Base-by-base conservation (phyloP, 352 stramenopile species). In the Phytophthora litchii region DNA sequence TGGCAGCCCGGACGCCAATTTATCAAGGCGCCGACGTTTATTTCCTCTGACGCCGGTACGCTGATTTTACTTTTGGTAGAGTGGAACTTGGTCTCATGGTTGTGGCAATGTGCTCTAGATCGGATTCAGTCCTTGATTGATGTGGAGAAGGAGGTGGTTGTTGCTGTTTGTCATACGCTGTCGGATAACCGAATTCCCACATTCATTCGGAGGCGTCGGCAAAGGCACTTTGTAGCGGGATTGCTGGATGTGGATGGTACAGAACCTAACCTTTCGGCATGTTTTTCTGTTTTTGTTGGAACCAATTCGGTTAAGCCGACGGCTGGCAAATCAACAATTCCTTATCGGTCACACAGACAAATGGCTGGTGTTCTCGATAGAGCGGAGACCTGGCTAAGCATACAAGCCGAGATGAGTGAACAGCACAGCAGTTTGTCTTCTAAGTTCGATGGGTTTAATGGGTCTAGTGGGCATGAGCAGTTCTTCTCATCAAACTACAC, bases 81-180 rank as follows among this genome's bases (percentile, higher is more conserved):
- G 12, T 35, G 20, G 13, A 17, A 20, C 21, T 17, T 41, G 19
- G 10, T 43, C 17, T 44, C 48, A 37, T 50, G 36, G n/a, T 29
- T 36, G 10, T 41, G 25, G 36, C 36, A 19, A 16, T 51, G 17
- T 49, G 32, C 9, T 41, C 1, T 58, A 84, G 72, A 50, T 54
- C 56, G 42, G 37, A 60, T 84, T 32, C 45, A 68, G 31, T 48
- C 49, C 9, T 43, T 78, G 38, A 71, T 84, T 31, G 42, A 70
- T 8, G 29, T 80, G 1, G 75, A 84, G 23, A 82, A 82, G 54
- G 62, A 74, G 31, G 50, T 60, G 6, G 54, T 84, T 34, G 54
- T 35, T 16, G 46, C 62, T 11, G 48, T 68, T 29, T 82, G 69
- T 31, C 29, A 64, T 40, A 40, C 42, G 5, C 34, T 67, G n/a